These are phyloP conservation scores for Daldinia bambusicola DNA, from an alignment of 495 filamentous ascomycete species.

Conservation along the genomic window DNA sequence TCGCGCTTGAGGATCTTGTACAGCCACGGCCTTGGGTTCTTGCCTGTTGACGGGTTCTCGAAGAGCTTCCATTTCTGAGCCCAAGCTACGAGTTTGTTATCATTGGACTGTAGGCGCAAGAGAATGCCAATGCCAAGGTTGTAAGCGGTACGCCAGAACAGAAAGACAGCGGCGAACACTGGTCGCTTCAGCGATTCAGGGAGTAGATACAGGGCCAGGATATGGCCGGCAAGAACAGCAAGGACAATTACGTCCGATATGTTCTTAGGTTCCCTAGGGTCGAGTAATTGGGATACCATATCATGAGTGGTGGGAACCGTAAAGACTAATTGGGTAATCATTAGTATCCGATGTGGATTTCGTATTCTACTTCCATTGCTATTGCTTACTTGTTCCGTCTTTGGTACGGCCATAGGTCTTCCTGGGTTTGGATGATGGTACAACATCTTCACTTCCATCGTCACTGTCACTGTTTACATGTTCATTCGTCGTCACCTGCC, in stretches of 20 bases:
- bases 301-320: constrained; percentile 96
- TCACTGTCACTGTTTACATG: constrained; percentile 21
- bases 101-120: constrained; percentile 87
- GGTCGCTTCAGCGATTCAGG: constrained; percentile 74
- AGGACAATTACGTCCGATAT: constrained; percentile 84
- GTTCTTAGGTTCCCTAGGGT: constrained; percentile 96
- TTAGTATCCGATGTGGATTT: constrained; percentile 12
- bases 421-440: constrained; percentile 60
- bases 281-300: constrained; percentile 97
- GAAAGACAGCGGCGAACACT: constrained; percentile 80
- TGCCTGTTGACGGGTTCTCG: constrained; percentile 79
- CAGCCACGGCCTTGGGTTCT: constrained; percentile 81
- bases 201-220: constrained; percentile 75
- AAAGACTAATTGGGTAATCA: constrained; percentile 72
- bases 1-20: constrained; percentile 87
- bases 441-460: constrained; percentile 34
- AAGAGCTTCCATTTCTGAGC: constrained; percentile 86
- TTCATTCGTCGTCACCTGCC: constrained; percentile 25
- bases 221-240: constrained; percentile 78
- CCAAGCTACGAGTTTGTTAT: constrained; percentile 87
- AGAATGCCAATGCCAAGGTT: constrained; percentile 94
- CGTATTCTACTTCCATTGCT: constrained; percentile 4
- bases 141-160: constrained; percentile 93
- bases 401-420: constrained; percentile 93
- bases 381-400: constrained; percentile 80